Conservation (phyloP, 176 grass and related monocot genomes). For the Rhipidocladum racemiflorum region DNA sequence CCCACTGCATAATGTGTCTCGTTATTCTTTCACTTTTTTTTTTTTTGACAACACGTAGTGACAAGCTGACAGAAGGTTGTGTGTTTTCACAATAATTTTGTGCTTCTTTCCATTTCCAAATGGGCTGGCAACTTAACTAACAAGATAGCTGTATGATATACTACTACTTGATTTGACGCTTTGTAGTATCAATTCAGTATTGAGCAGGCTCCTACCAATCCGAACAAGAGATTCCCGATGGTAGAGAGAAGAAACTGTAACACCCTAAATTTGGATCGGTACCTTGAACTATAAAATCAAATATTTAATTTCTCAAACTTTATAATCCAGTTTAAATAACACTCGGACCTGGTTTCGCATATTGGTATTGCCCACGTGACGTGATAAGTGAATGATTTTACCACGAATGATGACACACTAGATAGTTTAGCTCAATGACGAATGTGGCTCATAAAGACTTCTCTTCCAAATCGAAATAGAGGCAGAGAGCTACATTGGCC, state of each 20-base stretch:
- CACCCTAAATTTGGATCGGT: too few species aligned
- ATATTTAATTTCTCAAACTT: too few species aligned
- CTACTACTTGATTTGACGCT: conserved; percentile 17
- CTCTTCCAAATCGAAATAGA: too few species aligned
- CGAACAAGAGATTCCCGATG: neutral
- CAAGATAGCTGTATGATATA: conserved; percentile 6
- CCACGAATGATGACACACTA: too few species aligned
- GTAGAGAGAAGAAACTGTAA: neutral
- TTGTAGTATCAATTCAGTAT: neutral
- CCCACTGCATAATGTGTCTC: neutral
- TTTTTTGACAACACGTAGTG: neutral
- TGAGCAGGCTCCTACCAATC: conserved; percentile 13
- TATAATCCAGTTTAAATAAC: too few species aligned
- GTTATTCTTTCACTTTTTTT: neutral
- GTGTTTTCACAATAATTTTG: conserved; percentile 12
- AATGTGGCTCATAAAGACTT: too few species aligned
- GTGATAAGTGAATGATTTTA: too few species aligned
- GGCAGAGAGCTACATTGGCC: too few species aligned
- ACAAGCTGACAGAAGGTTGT: conserved; percentile 9
- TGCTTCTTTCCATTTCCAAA: conserved; percentile 16
- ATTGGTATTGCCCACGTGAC: too few species aligned
- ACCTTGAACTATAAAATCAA: too few species aligned
- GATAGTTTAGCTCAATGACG: too few species aligned
- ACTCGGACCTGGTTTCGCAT: too few species aligned
- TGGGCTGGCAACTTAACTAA: conserved; percentile 22